A percentile compares a stretch with the other conserved stretches of the same genome.
Evolutionary conservation across 2,329 filamentous ascomycete species (phyloP).

Genomic region (Aspergillus fructus): DNA sequence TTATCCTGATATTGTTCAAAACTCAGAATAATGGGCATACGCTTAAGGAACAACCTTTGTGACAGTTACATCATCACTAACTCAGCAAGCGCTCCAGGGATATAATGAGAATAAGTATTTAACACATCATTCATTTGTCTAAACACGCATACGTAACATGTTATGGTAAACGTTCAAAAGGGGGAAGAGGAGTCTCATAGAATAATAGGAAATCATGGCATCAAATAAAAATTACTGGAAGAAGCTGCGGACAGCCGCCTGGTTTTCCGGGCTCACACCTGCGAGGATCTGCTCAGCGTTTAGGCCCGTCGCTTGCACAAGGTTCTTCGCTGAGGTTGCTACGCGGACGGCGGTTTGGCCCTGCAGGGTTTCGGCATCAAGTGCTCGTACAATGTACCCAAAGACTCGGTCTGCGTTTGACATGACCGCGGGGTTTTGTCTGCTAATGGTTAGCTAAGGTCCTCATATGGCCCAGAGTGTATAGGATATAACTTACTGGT

Average conservation of each 20-base stretch:
- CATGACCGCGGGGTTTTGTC: slow-evolving; percentile 80
- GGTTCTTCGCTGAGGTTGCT: slow-evolving; percentile 71
- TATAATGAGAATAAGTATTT: neutral
- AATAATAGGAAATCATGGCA: slow-evolving; percentile 6
- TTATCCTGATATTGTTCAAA: neutral
- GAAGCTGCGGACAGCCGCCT: slow-evolving; percentile 74
- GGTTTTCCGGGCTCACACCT: slow-evolving; percentile 74
- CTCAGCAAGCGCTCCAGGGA: neutral
- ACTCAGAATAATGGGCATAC: neutral
- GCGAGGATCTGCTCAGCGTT: slow-evolving; percentile 74
- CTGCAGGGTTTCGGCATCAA: slow-evolving; percentile 87
- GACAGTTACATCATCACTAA: neutral
- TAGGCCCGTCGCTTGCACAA: slow-evolving; percentile 71
- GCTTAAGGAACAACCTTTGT: neutral
- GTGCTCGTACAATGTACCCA: slow-evolving; percentile 77
- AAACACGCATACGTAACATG: slow-evolving; percentile 3
- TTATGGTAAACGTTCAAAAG: slow-evolving; percentile 1
- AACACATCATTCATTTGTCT: slow-evolving; percentile 17
- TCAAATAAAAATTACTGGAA: slow-evolving; percentile 53
- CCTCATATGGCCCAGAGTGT: neutral
- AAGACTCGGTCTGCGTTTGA: slow-evolving; percentile 79
- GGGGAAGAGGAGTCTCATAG: slow-evolving; percentile 5
- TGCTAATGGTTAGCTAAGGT: slow-evolving; percentile 39
- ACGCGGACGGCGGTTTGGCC: slow-evolving; percentile 78
- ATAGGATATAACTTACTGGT: slow-evolving; percentile 67